Base-by-base conservation (phyloP, 768 basidiomycete genomes). In the Candolleomyces efflorescens region DNA sequence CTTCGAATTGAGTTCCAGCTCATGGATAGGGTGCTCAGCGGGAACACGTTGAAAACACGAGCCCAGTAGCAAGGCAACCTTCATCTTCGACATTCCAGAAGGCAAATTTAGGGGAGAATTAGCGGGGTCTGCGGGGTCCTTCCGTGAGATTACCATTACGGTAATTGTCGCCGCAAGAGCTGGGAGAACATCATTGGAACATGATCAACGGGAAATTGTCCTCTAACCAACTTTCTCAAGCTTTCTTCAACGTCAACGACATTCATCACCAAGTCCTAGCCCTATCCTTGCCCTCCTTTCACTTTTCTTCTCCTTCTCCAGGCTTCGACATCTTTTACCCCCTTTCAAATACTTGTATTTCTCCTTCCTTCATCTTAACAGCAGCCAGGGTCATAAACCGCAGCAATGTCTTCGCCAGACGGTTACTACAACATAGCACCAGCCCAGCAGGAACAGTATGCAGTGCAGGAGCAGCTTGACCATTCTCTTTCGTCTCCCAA, bases 261-360 rank as follows among this genome's bases (percentile, higher is more conserved):
- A 53, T 58, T 58, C 57, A 58, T 58, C 52, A 52, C 56, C 49
- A 22, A 57, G 56, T 44, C 57, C 39, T 46, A 44, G 44, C 38
- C 57, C 32, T 36, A 24, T 37, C 49, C 49, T 36, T 51, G 24
- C 49, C 24, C 49, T 51, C 23, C 49, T 51, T 43, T 39, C 17
- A 23, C 56, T 43, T 24, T 26, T 32, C 24, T 51, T 27, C 36
- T 6, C 27, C 51, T 53, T 17, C 53, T 47, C 26, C 53, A 24
- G 24, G 13, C 22, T 37, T 52, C 32, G 32, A 23, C 50, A 27
- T 52, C n/a, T 32, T 52, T 36, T 37, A 17, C n/a, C n/a, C 20
- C 47, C 17, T 46, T 18, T 17, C 46, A 24, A 17, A 51, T 52
- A 43, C 9, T 23, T 43, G 6, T 17, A 18, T 41, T 52, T 41